Conservation (phyloP, 345 rosid species). For the Alliaria petiolata region DNA sequence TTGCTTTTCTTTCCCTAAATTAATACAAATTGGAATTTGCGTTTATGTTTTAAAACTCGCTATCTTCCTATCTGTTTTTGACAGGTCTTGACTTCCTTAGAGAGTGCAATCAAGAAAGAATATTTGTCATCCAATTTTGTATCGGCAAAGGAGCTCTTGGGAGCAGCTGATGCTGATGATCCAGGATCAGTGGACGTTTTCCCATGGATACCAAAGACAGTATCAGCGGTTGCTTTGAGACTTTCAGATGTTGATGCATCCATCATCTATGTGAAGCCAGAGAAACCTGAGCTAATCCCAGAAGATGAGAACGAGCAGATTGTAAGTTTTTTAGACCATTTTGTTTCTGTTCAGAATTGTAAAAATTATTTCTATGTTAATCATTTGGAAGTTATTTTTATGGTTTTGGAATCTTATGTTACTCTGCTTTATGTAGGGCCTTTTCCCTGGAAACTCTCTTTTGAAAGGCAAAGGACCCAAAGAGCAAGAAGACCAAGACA, state of each 20-base stretch:
- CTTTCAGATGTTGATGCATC: slow-evolving; percentile 78
- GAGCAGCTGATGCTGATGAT: slow-evolving; percentile 35
- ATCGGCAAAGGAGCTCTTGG: slow-evolving; percentile 69
- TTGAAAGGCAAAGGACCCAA: slow-evolving; percentile 48
- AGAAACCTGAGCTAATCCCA: slow-evolving; percentile 43
- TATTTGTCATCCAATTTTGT: slow-evolving; percentile 54
- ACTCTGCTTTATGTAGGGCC: slow-evolving; percentile 47
- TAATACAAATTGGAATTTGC: background rate
- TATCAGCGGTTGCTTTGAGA: slow-evolving; percentile 81
- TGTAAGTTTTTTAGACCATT: slow-evolving; percentile 44
- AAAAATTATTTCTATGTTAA: background rate
- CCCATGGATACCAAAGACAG: slow-evolving; percentile 97
- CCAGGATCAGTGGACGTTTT: slow-evolving; percentile 50
- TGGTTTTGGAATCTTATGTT: slow-evolving; percentile 10
- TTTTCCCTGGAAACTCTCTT: slow-evolving; percentile 42
- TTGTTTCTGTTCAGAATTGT: background rate
- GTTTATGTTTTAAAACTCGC: background rate
- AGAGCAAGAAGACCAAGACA: slow-evolving; percentile 42
- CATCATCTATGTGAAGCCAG: slow-evolving; percentile 49
- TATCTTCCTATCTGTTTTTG: slow-evolving; percentile 9
- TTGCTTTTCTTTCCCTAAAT: background rate
- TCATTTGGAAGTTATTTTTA: background rate
- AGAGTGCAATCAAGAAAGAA: slow-evolving; percentile 69
- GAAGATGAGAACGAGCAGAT: slow-evolving; percentile 46
- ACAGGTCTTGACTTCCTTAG: slow-evolving; percentile 70